Evolutionary conservation across 768 basidiomycete species (phyloP), one percentile per base, ranked within the genome.

Genomic region (Megacollybia marginata): DNA sequence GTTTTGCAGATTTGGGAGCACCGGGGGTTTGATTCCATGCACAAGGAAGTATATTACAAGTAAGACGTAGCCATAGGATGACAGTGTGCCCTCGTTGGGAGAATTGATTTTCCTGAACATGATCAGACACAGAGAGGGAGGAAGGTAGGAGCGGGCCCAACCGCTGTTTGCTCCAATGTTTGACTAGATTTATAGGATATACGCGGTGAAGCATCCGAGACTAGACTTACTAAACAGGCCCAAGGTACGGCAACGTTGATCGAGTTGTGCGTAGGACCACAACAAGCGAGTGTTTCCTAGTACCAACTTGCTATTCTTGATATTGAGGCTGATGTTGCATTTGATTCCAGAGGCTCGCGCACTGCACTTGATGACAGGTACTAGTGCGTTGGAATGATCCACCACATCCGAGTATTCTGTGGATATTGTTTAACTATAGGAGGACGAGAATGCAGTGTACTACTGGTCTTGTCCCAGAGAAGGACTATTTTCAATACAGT

Each of bases 321-420:
- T 98, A 73, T 96, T 95, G 58, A 98, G 97, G 15, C 95, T 95
- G 55, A 99, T 99, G 65, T 99, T 95, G 63, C 95, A 97, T 7
- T 94, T 89, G 58, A 99, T 95, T 49, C 93, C 94, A 85, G 12
- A 92, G 71, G 5, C 84, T n/a, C 82, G 10, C 82, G 83, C 2
- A 88, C 88, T 15, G 91, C 98, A 76, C 72, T 99, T 99, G 62
- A 99, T 92, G 62, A 99, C 98, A 32, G 95, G 95, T 74, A 98
- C 97, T 59, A 94, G 87, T 11, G 95, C 95, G 69, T 93, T n/a
- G n/a, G n/a, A n/a, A n/a, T n/a, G n/a, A n/a, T n/a, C n/a, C n/a
- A n/a, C n/a, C n/a, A n/a, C n/a, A n/a, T n/a, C n/a, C n/a, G n/a
- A n/a, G n/a, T n/a, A n/a, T n/a, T n/a, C n/a, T n/a, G n/a, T n/a